Conservation (phyloP, 768 basidiomycete genomes). For the Mycena belliarum region DNA sequence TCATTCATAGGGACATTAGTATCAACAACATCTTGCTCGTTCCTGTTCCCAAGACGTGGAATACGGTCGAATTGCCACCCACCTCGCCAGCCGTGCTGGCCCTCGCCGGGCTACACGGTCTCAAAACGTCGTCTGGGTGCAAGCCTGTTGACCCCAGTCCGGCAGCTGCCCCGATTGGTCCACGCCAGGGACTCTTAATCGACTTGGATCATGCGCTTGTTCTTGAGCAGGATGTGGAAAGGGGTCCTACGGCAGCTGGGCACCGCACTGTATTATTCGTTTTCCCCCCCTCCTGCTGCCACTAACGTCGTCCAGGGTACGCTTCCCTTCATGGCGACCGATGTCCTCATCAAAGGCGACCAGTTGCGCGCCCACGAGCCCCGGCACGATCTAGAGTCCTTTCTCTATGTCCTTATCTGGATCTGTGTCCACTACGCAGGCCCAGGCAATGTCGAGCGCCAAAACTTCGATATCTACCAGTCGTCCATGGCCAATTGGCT, state of each 20-base stretch:
- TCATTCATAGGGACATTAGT: slow-evolving; percentile 10
- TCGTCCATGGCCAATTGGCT: neutral
- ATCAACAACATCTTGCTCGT: slow-evolving; percentile 9
- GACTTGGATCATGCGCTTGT: slow-evolving; percentile 4
- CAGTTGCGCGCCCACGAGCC: neutral
- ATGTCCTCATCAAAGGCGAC: neutral
- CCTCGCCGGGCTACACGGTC: neutral
- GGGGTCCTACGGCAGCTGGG: neutral
- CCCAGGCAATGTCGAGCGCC: slow-evolving; percentile 1
- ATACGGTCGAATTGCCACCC: neutral
- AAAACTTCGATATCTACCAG: slow-evolving; percentile 7
- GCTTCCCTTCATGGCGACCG: slow-evolving; percentile 7
- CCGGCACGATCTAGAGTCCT: slow-evolving; percentile 5
- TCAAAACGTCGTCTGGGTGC: neutral
- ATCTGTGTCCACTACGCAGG: slow-evolving; percentile 5
- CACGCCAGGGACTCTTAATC: neutral
- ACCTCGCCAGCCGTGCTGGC: neutral
- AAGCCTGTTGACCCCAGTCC: too few species aligned
- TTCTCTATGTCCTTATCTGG: slow-evolving; percentile 12
- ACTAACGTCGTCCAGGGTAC: too few species aligned
- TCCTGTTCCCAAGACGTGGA: neutral
- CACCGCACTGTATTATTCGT: neutral
- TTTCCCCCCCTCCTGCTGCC: neutral
- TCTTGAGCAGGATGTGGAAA: neutral
- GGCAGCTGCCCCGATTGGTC: neutral